These are phyloP conservation scores for Pholiota molesta DNA, from an alignment of 768 basidiomycete genomes.

Conservation along the genomic window DNA sequence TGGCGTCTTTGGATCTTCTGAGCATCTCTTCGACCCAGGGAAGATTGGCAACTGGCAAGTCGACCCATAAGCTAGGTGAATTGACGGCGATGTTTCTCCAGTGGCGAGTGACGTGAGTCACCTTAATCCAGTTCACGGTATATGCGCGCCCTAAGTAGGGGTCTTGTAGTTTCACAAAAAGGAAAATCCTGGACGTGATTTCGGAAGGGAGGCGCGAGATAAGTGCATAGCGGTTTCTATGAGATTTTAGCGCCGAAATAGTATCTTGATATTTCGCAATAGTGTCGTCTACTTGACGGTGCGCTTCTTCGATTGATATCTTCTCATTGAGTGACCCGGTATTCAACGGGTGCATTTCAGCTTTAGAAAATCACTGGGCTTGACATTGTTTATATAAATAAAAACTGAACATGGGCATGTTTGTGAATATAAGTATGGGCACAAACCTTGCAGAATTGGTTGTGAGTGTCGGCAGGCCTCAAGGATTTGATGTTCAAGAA, in stretches of 20 bases:
- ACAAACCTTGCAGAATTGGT: no score
- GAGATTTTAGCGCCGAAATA: conserved; percentile 36
- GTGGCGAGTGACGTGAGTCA: conserved; percentile 41
- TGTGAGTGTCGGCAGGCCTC: no score
- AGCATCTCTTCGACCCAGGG: conserved; percentile 46
- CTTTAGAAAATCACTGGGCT: no score
- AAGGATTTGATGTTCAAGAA: no score
- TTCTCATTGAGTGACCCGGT: background rate
- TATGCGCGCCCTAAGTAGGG: background rate
- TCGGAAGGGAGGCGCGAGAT: conserved; percentile 46
- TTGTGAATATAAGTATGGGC: no score
- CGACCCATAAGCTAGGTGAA: conserved; percentile 46
- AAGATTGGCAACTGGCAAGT: conserved; percentile 33
- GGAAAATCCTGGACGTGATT: conserved; percentile 42
- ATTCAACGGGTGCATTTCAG: background rate
- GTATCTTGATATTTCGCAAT: conserved; percentile 34
- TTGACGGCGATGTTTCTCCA: conserved; percentile 48
- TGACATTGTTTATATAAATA: no score
- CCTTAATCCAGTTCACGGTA: conserved; percentile 35
- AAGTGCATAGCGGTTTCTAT: conserved; percentile 39
- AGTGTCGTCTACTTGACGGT: conserved; percentile 39
- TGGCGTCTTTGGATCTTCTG: conserved; percentile 44
- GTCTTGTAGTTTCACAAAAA: conserved; percentile 21
- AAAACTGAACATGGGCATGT: no score
- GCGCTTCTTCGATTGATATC: conserved; percentile 23